These are phyloP conservation scores for Fusarium gaditjirri DNA, from an alignment of 2,329 filamentous ascomycete species.

Conservation along the genomic window DNA sequence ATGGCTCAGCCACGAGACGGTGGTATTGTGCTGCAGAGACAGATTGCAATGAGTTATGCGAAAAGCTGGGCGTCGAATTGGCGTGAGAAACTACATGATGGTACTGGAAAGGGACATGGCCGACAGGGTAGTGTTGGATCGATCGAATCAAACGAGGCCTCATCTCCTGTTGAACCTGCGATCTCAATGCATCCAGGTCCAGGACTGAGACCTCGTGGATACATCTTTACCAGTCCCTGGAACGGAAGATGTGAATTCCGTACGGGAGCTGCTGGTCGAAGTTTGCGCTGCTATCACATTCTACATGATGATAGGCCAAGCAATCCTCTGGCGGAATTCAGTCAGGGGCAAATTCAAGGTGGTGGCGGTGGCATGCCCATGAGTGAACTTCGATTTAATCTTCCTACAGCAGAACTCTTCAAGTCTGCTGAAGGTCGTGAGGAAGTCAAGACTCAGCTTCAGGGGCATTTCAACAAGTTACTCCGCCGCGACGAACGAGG, in stretches of 20 bases:
- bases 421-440: slow-evolving; percentile 48
- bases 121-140: slow-evolving; percentile 49
- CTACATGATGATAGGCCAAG: slow-evolving; percentile 60
- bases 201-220: slow-evolving; percentile 69
- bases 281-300: slow-evolving; percentile 79
- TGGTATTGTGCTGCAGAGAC: slow-evolving; percentile 59
- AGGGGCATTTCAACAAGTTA: slow-evolving; percentile 58
- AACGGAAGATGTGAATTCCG: slow-evolving; percentile 86
- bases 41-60: slow-evolving; percentile 68
- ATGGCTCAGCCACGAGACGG: slow-evolving; percentile 28
- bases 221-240: slow-evolving; percentile 88
- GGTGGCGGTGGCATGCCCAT: slow-evolving; percentile 53
- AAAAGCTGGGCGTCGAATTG: slow-evolving; percentile 61
- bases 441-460: slow-evolving; percentile 49
- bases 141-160: slow-evolving; percentile 47
- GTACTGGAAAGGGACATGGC: slow-evolving; percentile 40
- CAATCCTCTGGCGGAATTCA: slow-evolving; percentile 58
- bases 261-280: slow-evolving; percentile 79
- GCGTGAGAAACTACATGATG: slow-evolving; percentile 51
- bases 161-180: slow-evolving; percentile 43
- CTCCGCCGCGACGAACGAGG: slow-evolving; percentile 49
- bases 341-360: slow-evolving; percentile 45
- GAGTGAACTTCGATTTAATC: slow-evolving; percentile 90
- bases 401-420: slow-evolving; percentile 70
- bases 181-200: slow-evolving; percentile 55